Evolutionary conservation across 2,329 filamentous ascomycete species (phyloP).

Genomic region (Didymella segeticola): DNA sequence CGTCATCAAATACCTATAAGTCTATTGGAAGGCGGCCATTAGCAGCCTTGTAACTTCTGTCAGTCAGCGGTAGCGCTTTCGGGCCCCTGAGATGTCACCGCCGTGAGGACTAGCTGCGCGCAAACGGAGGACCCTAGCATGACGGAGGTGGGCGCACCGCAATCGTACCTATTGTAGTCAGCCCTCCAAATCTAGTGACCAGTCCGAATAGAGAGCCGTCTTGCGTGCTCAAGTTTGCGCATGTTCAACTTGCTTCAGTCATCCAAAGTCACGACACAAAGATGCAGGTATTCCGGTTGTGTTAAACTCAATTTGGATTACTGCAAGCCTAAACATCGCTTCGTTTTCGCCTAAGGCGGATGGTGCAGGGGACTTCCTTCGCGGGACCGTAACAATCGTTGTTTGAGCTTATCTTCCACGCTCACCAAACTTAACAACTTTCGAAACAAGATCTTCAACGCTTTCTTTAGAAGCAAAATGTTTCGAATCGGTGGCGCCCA

Average conservation of each 20-base stretch:
- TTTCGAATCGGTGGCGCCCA: slow-evolving; percentile 23
- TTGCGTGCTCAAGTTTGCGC: not conserved
- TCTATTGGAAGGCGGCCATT: not conserved
- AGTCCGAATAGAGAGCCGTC: not conserved
- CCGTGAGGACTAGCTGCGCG: not conserved
- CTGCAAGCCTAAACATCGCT: slow-evolving; percentile 1
- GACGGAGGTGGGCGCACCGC: not conserved
- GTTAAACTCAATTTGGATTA: not conserved
- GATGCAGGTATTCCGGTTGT: not conserved
- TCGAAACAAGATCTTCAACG: slow-evolving; percentile 25
- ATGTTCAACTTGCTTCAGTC: not conserved
- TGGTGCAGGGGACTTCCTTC: slow-evolving; percentile 9
- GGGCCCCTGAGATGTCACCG: slow-evolving; percentile 1
- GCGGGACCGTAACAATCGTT: slow-evolving; percentile 19
- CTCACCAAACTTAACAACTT: slow-evolving; percentile 16
- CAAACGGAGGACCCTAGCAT: not conserved
- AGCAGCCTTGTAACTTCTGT: slow-evolving; percentile 6
- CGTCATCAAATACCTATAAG: not conserved
- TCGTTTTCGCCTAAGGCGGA: slow-evolving; percentile 1
- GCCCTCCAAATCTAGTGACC: no score
- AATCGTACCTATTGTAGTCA: not conserved
- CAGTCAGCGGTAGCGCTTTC: not conserved
- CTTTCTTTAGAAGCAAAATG: slow-evolving; percentile 29
- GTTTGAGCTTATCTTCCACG: slow-evolving; percentile 20
- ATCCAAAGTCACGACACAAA: not conserved